A percentile compares a stretch with the other conserved stretches of the same genome.
Evolutionary conservation across 805 yeast species (phyloP).

Genomic region (Nakazawaea anatomiae): DNA sequence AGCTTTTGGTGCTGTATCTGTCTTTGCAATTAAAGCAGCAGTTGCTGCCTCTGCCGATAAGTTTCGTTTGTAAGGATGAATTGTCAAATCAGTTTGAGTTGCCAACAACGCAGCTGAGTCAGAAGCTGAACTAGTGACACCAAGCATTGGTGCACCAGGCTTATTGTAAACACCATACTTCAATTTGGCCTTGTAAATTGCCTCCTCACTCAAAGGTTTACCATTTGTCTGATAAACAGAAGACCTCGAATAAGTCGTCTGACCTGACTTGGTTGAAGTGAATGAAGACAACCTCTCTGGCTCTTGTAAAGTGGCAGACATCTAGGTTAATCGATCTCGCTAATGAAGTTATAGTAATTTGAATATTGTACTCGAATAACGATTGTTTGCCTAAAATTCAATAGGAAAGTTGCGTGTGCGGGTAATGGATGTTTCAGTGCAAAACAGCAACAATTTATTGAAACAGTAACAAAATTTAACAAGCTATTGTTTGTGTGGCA

Average conservation of each 20-base stretch:
- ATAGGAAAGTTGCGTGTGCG: too few relatives aligned
- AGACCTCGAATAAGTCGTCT: constrained; percentile 18
- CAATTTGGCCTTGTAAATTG: constrained; percentile 66
- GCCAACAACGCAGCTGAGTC: constrained; percentile 78
- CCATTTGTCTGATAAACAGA: constrained; percentile 64
- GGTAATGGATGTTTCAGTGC: too few relatives aligned
- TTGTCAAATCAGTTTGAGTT: constrained; percentile 55
- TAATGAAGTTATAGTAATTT: too few relatives aligned
- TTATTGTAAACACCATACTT: constrained; percentile 59
- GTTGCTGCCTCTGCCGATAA: constrained; percentile 59
- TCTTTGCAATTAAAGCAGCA: constrained; percentile 49
- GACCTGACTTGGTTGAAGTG: constrained; percentile 8
- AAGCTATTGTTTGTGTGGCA: too few relatives aligned
- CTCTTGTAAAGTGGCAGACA: constrained; percentile 5
- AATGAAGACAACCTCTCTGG: constrained; percentile 8
- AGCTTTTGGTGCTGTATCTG: constrained; percentile 39
- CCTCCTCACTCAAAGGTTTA: constrained; percentile 67
- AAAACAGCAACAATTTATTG: neutral
- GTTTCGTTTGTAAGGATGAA: constrained; percentile 58
- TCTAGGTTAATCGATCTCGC: neutral
- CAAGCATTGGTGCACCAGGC: constrained; percentile 46
- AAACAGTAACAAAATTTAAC: neutral
- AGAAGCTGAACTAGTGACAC: constrained; percentile 64
- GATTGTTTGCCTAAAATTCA: neutral
- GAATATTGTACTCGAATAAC: too few relatives aligned